Percentiles rank a stretch among this genome's conserved stretches.
These are phyloP conservation scores for Entrophospora sp. DNA, from an alignment of 192 early-diverging fungal species.

Conservation along the genomic window DNA sequence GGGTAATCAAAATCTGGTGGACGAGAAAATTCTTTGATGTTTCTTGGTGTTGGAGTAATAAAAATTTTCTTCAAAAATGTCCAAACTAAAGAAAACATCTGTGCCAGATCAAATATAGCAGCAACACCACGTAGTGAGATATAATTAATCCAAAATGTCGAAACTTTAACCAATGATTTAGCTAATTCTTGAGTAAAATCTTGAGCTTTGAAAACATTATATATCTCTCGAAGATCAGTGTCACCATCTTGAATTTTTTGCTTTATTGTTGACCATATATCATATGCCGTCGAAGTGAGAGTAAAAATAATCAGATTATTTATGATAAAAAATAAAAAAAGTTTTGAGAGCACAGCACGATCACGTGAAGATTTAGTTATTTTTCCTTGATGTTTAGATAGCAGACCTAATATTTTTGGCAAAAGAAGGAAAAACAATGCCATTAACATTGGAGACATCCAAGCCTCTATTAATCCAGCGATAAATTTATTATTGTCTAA, in stretches of 20 bases:
- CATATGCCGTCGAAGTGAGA: slow-evolving; percentile 26
- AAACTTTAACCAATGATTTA: slow-evolving; percentile 34
- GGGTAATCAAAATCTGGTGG: slow-evolving; percentile 67
- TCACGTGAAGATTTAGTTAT: slow-evolving; percentile 61
- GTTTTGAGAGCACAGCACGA: slow-evolving; percentile 58
- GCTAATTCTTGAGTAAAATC: slow-evolving; percentile 33
- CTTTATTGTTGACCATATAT: slow-evolving; percentile 24
- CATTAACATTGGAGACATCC: slow-evolving; percentile 59
- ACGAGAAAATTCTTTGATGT: slow-evolving; percentile 53
- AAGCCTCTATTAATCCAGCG: slow-evolving; percentile 52
- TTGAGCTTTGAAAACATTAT: slow-evolving; percentile 19
- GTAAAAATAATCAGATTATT: slow-evolving; percentile 64
- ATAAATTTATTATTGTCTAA: slow-evolving; percentile 40
- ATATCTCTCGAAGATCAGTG: slow-evolving; percentile 20
- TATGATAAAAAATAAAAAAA: slow-evolving; percentile 65
- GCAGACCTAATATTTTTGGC: slow-evolving; percentile 50
- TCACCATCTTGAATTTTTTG: background rate
- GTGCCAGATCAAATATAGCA: slow-evolving; percentile 60
- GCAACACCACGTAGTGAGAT: slow-evolving; percentile 56
- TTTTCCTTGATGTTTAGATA: slow-evolving; percentile 63
- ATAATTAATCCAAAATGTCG: slow-evolving; percentile 70
- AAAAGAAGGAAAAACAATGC: slow-evolving; percentile 56
- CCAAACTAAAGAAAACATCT: slow-evolving; percentile 47
- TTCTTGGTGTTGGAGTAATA: slow-evolving; percentile 54
- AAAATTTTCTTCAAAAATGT: slow-evolving; percentile 49